phyloP scores from a whole-genome alignment of 2,329 filamentous ascomycete species.

The Dothistroma septosporum region DNA sequence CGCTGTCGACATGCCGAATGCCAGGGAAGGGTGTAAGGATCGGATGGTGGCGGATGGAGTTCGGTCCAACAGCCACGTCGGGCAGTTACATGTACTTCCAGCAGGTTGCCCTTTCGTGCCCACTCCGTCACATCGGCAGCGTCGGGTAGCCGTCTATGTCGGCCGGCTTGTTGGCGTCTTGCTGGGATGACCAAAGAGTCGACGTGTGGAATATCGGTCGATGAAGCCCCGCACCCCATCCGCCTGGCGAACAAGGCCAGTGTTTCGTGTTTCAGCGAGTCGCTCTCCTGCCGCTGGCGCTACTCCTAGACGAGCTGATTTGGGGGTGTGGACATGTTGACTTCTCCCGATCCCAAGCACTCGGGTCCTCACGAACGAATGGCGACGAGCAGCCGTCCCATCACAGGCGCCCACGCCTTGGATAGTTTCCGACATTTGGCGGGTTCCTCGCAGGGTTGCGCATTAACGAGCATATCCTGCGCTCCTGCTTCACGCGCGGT shows the following conservation, averaged over 20 bases:
- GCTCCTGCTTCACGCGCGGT: conserved; percentile 1
- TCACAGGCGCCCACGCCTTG: conserved; percentile 1
- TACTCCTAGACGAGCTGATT: not conserved
- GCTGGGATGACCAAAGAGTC: not conserved
- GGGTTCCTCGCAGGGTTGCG: not conserved
- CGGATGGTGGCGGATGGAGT: not conserved
- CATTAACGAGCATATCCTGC: not conserved
- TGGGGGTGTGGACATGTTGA: conserved; percentile 1
- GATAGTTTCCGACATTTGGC: not conserved
- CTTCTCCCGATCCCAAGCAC: not conserved
- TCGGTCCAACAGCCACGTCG: not conserved
- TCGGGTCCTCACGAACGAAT: conserved; percentile 1
- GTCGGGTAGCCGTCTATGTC: not conserved
- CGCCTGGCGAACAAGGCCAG: not conserved
- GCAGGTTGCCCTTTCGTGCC: not conserved
- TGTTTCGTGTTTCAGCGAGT: not conserved
- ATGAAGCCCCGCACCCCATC: not conserved
- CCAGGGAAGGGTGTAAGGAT: not conserved
- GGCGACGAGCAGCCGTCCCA: conserved; percentile 1
- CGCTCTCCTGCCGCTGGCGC: too few relatives aligned
- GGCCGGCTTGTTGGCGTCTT: not conserved
- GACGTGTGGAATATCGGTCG: not conserved
- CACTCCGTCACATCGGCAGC: not conserved
- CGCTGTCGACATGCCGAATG: not conserved
- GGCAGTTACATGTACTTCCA: too few relatives aligned